Base-by-base conservation (phyloP, 371 early-diverging fungal genomes). In the Apophysomyces ossiformis region DNA sequence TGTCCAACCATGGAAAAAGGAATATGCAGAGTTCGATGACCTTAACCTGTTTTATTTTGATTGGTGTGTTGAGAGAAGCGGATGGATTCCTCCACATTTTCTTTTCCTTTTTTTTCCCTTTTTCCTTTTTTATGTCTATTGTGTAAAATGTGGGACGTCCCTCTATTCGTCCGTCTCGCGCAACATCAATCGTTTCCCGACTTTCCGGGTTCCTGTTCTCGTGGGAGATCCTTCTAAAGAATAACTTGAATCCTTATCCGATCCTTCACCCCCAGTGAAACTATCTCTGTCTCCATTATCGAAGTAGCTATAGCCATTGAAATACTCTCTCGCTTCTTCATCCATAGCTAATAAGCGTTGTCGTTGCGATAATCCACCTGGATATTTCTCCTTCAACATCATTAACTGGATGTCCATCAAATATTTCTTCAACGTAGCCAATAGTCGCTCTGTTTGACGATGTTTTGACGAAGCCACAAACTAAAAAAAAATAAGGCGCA, bases 381-480 rank as follows among this genome's bases (percentile, higher is more conserved):
- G 79, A 39, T 81, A 82, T 58, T 76, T 82, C 67, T 85, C 86
- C 45, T 76, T 78, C 13, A 70, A 44, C 7, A 85, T 64, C 71
- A 84, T 68, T 1, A 57, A 18, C 26, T 78, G 75, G n/a, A 85
- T 63, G 56, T 85, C 83, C 12, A 71, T 54, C 38, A 85, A 46
- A 57, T 79, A 84, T 1, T 66, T 68, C 57, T 82, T 69, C 11
- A 85, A 58, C 7, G 84, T 81, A 37, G 78, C 72, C 16, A 85
- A 66, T 58, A 81, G 72, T 32, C 86, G 72, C 32, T 78, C 78
- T 1, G 86, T 85, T 69, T 85, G 86, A 58, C 86, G 78, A 73
- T 85, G 86, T 59, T 85, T 85, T 47, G 86, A 85, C 11, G 84
- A 81, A 0, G 81, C 86, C 9, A 77, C 83, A 69, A 85, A 81